Base-by-base conservation (phyloP, 768 basidiomycete species). In the Dioszegia crocea region DNA sequence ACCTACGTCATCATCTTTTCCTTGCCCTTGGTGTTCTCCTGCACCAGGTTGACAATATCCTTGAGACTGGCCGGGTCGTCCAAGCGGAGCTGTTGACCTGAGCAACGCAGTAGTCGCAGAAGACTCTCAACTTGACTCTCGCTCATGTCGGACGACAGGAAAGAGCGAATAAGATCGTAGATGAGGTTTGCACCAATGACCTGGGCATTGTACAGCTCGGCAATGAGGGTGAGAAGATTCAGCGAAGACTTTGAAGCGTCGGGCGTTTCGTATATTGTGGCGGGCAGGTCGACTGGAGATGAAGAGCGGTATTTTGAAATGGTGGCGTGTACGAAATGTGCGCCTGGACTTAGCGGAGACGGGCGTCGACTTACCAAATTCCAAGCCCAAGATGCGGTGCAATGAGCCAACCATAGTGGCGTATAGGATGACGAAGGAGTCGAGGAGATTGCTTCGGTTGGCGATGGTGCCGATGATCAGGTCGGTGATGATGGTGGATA, bases 161-260 rank as follows among this genome's bases (percentile, higher is more conserved):
- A 81, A 14, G 81, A 80, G 8, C 88, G 85, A 63, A 98, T 86
- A 47, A 97, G 75, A 71, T 97, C 96, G 77, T 91, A 98, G 46
- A 97, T 79, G n/a, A 98, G 81, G 11, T 87, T 79, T 57, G 86
- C 90, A 2, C 89, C 89, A 53, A 98, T 83, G 23, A 97, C 89
- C 78, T 91, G 89, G 72, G 97, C 92, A 73, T 97, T 97, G 80
- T 97, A 98, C 19, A 99, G 79, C 73, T 97, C 92, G 1, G 91
- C 88, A 21, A 97, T 78, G 23, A 98, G 82, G 1, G 89, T 84
- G 40, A 94, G 82, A 31, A 99, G 78, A 73, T 99, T 98, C 10
- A 88, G 85, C 64, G 86, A 86, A 71, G 94, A 90, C 78, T 98
- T 99, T 29, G 91, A 89, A 5, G 79, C 74, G 77, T 79, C 68